Evolutionary conservation across 2,329 filamentous ascomycete genomes (phyloP).

Genomic region (Penicillium sumatraense): DNA sequence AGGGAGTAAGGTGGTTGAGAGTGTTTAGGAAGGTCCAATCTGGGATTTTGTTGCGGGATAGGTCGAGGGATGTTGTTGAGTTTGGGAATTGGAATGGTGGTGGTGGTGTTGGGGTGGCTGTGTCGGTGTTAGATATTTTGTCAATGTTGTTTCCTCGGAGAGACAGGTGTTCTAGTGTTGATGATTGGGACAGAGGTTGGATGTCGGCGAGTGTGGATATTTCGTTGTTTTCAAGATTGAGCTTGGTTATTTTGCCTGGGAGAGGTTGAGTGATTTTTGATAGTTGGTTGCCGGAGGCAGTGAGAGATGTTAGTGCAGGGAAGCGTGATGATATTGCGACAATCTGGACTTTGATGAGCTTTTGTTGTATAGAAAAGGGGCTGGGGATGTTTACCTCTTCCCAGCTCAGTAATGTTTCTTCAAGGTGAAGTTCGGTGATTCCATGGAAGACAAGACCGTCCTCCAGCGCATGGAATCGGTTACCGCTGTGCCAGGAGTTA

Average conservation of each 20-base stretch:
- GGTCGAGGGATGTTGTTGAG: constrained; percentile 67
- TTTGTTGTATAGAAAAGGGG: background rate
- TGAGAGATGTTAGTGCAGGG: constrained; percentile 39
- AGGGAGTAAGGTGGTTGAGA: constrained; percentile 72
- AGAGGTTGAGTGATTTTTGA: constrained; percentile 34
- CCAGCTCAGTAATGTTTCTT: constrained; percentile 71
- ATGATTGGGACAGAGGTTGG: constrained; percentile 58
- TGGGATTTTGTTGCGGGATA: constrained; percentile 72
- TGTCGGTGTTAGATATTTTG: too few species aligned
- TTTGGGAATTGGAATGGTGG: constrained; percentile 55
- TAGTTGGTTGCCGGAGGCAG: constrained; percentile 44
- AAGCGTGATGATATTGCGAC: constrained; percentile 38
- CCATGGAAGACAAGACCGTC: constrained; percentile 50
- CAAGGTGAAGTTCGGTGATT: constrained; percentile 66
- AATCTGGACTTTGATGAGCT: constrained; percentile 34
- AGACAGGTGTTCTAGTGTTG: constrained; percentile 53
- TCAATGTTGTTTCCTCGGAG: constrained; percentile 83
- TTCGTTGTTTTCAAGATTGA: constrained; percentile 56
- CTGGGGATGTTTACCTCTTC: too few species aligned
- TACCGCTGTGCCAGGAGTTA: constrained; percentile 63
- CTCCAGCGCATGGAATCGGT: constrained; percentile 61
- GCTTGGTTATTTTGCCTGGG: constrained; percentile 43
- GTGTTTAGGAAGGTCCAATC: constrained; percentile 76
- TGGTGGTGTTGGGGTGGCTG: constrained; percentile 46
- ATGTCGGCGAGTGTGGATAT: constrained; percentile 43